Evolutionary conservation across 2,329 filamentous ascomycete species (phyloP).

Genomic region (Aspergillus floridensis): DNA sequence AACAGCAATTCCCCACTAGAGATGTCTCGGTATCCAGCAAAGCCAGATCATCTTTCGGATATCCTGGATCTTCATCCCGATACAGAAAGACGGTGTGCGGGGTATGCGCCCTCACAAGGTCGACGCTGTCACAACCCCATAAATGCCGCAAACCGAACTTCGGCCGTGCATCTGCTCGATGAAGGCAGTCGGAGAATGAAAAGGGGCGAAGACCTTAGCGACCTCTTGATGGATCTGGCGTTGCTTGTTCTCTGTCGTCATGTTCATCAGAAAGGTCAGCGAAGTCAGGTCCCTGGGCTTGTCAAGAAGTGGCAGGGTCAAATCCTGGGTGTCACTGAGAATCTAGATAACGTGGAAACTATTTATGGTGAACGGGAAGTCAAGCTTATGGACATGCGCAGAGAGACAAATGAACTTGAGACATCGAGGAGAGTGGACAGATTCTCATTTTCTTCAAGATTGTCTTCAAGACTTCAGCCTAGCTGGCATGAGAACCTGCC

Average conservation of each 20-base stretch:
- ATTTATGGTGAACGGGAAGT: background rate
- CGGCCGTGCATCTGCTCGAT: slow-evolving; percentile 15
- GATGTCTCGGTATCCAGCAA: background rate
- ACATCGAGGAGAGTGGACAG: background rate
- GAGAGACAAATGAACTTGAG: background rate
- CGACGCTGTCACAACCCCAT: slow-evolving; percentile 17
- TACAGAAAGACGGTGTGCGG: slow-evolving; percentile 18
- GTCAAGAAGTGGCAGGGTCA: slow-evolving; percentile 9
- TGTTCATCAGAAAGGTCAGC: slow-evolving; percentile 14
- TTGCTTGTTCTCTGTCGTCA: slow-evolving; percentile 22
- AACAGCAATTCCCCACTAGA: background rate
- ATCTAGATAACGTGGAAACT: background rate
- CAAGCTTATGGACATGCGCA: background rate
- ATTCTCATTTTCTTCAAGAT: too few relatives aligned
- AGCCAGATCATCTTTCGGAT: slow-evolving; percentile 10
- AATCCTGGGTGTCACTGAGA: background rate
- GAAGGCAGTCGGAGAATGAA: slow-evolving; percentile 15
- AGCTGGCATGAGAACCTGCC: background rate
- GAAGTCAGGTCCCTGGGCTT: slow-evolving; percentile 15
- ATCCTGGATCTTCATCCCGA: slow-evolving; percentile 21
- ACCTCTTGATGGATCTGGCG: slow-evolving; percentile 21
- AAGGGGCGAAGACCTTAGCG: slow-evolving; percentile 12
- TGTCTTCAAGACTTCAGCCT: background rate
- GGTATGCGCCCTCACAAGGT: slow-evolving; percentile 15
- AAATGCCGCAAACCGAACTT: slow-evolving; percentile 11